phyloP scores from a whole-genome alignment of 768 basidiomycete genomes.

The Termitomyces bulborhizus region DNA sequence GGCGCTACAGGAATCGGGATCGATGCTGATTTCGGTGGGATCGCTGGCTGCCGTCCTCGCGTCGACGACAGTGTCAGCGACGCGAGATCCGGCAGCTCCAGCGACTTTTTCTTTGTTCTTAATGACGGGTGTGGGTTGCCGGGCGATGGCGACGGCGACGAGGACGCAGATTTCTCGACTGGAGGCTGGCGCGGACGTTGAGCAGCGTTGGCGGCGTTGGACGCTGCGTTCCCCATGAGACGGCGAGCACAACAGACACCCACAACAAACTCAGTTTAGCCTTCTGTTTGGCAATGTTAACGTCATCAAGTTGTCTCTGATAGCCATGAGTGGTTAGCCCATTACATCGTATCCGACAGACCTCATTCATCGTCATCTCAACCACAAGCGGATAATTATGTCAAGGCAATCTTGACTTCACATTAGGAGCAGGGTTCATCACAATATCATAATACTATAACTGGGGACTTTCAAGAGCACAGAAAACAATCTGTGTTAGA shows the following conservation, averaged over 20 bases:
- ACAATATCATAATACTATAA: too few species aligned
- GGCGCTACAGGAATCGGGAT: background rate
- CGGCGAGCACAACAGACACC: background rate
- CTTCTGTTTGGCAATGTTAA: background rate
- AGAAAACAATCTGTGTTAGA: too few species aligned
- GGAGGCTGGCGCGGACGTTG: background rate
- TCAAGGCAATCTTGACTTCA: too few species aligned
- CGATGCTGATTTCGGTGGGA: background rate
- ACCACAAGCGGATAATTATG: too few species aligned
- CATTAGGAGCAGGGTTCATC: too few species aligned
- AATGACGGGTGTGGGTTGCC: slow-evolving; percentile 51
- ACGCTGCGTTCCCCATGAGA: slow-evolving; percentile 8
- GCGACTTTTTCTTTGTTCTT: slow-evolving; percentile 62
- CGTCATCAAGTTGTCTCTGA: background rate
- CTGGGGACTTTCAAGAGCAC: too few species aligned
- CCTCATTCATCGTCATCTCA: too few species aligned
- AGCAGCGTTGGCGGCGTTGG: background rate
- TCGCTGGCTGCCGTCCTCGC: slow-evolving; percentile 2
- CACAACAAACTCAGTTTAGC: too few species aligned
- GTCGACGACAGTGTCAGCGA: slow-evolving; percentile 23
- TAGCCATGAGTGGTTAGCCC: too few species aligned
- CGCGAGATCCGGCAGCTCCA: slow-evolving; percentile 71
- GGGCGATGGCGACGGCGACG: slow-evolving; percentile 21
- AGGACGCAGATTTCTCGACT: too few species aligned
- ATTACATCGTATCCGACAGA: too few species aligned